Evolutionary conservation across 768 basidiomycete genomes (phyloP).

Genomic region (Leccinum subgranulosum): DNA sequence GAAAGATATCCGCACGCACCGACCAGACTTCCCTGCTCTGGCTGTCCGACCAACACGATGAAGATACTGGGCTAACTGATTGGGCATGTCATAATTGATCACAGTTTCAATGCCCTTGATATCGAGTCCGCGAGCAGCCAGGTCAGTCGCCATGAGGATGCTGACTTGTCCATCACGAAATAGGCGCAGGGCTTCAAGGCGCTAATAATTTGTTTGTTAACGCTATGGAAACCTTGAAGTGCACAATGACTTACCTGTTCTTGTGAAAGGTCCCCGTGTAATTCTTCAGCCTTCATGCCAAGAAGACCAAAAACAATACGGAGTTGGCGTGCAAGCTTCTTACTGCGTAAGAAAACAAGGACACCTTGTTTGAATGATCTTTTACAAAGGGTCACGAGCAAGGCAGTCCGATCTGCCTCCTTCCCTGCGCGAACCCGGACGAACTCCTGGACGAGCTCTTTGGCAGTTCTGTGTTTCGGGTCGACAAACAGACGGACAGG

Average conservation of each 20-base stretch:
- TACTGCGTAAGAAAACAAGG: constrained; percentile 94
- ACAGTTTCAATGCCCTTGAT: constrained; percentile 98
- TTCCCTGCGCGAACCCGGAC: constrained; percentile 83
- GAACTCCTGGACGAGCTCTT: constrained; percentile 89
- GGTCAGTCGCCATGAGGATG: constrained; percentile 93
- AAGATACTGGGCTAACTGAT: constrained; percentile 87
- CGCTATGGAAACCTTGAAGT: not conserved
- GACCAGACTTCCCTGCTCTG: constrained; percentile 88
- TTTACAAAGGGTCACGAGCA: constrained; percentile 82
- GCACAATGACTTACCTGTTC: constrained; percentile 65
- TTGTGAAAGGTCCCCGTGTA: constrained; percentile 95
- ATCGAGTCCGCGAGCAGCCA: constrained; percentile 93
- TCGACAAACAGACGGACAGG: constrained; percentile 96
- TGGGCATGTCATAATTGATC: constrained; percentile 99
- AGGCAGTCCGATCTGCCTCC: constrained; percentile 70
- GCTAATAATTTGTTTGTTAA: constrained; percentile 42
- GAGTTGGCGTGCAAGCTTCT: constrained; percentile 97
- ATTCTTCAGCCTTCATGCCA: constrained; percentile 86
- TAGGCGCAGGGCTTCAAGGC: constrained; percentile 77
- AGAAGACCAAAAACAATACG: constrained; percentile 86
- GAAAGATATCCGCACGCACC: constrained; percentile 47
- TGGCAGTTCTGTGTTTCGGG: constrained; percentile 83
- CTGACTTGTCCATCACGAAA: constrained; percentile 90
- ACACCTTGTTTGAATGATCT: constrained; percentile 80
- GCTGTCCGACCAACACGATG: constrained; percentile 98